Conservation (phyloP, 2,329 filamentous ascomycete species). For the Colletotrichum orchidophilum region DNA sequence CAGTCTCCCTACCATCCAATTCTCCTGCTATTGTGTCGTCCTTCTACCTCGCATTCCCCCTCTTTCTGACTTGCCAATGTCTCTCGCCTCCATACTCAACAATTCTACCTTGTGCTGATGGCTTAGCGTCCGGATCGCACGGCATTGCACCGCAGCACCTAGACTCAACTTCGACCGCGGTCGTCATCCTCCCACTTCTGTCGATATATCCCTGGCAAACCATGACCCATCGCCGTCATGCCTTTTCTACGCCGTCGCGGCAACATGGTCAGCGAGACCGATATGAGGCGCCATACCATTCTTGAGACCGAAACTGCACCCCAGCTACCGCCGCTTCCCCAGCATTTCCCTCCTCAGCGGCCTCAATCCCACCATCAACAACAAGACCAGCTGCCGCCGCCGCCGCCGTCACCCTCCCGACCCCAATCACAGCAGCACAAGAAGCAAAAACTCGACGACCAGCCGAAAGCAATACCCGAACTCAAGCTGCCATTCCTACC, state of each 20-base stretch:
- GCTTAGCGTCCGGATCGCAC: slow-evolving; percentile 27
- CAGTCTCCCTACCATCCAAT: background rate
- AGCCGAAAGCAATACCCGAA: background rate
- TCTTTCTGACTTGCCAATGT: slow-evolving; percentile 3
- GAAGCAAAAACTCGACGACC: slow-evolving; percentile 5
- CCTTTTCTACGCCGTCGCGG: slow-evolving; percentile 70
- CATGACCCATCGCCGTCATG: slow-evolving; percentile 58
- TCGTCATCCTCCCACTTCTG: slow-evolving; percentile 25
- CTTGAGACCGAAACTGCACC: slow-evolving; percentile 43
- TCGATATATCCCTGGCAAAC: slow-evolving; percentile 33
- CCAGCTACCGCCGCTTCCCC: slow-evolving; percentile 38
- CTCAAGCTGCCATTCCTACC: background rate
- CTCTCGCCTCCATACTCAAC: background rate
- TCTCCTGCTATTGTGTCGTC: background rate
- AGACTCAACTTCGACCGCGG: slow-evolving; percentile 10
- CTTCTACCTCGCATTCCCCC: background rate
- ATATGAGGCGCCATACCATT: slow-evolving; percentile 64
- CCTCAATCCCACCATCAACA: slow-evolving; percentile 14
- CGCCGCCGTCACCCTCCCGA: background rate
- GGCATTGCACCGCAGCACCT: slow-evolving; percentile 11
- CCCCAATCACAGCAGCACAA: slow-evolving; percentile 18
- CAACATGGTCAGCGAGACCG: slow-evolving; percentile 67
- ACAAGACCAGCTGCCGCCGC: background rate
- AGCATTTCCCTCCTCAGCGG: slow-evolving; percentile 26
- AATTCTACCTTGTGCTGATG: slow-evolving; percentile 23